Conservation (phyloP, 768 basidiomycete species). For the Amanita rimosa region DNA sequence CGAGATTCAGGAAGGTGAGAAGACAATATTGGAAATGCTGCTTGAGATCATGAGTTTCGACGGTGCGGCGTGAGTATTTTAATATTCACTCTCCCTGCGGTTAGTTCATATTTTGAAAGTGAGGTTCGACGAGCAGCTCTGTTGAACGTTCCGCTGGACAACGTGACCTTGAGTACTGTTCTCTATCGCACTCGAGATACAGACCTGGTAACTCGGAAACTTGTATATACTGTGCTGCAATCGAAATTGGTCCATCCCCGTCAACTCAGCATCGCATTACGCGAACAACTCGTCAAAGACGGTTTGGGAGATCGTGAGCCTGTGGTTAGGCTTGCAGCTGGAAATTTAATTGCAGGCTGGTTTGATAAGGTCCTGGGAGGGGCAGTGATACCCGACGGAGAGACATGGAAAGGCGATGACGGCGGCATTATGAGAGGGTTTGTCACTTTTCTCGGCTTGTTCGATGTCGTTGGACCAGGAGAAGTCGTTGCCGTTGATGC, state of each 20-base stretch:
- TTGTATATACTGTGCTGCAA: slow-evolving; percentile 66
- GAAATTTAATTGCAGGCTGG: slow-evolving; percentile 72
- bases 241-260: slow-evolving; percentile 50
- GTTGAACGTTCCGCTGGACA: slow-evolving; percentile 58
- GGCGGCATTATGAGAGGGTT: slow-evolving; percentile 35
- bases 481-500: slow-evolving; percentile 80
- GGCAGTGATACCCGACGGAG: slow-evolving; percentile 20
- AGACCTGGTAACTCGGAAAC: slow-evolving; percentile 69
- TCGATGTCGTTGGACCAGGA: slow-evolving; percentile 53
- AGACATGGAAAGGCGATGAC: slow-evolving; percentile 30
- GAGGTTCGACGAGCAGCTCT: slow-evolving; percentile 92
- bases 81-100: not conserved
- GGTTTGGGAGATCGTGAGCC: slow-evolving; percentile 88
- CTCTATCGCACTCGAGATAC: slow-evolving; percentile 79
- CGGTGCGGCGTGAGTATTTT: slow-evolving; percentile 44
- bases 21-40: slow-evolving; percentile 53
- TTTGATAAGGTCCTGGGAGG: slow-evolving; percentile 47
- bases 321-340: slow-evolving; percentile 70
- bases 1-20: slow-evolving; percentile 36
- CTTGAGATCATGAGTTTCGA: slow-evolving; percentile 64
- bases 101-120: slow-evolving; percentile 19
- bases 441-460: slow-evolving; percentile 32
- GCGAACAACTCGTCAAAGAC: slow-evolving; percentile 76
- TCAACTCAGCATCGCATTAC: slow-evolving; percentile 64
- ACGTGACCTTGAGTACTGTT: slow-evolving; percentile 50